phyloP scores from a whole-genome alignment of 345 rosid genomes.

The Eucalyptus cloeziana region DNA sequence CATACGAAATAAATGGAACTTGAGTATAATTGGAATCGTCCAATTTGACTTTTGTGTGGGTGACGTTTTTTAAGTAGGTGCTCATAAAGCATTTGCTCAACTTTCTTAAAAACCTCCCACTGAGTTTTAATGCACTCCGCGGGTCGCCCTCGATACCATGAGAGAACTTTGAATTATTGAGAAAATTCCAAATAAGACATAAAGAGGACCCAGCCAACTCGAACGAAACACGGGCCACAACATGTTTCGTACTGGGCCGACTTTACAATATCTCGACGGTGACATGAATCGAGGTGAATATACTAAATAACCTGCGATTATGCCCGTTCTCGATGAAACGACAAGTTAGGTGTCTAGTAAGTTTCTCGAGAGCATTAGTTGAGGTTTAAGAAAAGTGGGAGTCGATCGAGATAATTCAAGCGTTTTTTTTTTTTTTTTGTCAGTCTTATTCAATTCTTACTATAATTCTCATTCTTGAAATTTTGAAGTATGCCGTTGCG shows the following conservation, averaged over 20 bases:
- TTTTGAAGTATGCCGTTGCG: too few species aligned
- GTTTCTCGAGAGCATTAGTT: neutral
- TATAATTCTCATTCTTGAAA: too few species aligned
- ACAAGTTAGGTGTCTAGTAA: rapidly evolving
- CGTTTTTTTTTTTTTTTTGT: neutral
- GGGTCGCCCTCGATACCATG: neutral
- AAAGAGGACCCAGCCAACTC: neutral
- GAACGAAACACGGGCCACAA: neutral
- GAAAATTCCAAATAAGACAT: neutral
- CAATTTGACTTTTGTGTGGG: neutral
- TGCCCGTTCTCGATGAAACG: neutral
- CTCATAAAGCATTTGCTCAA: neutral
- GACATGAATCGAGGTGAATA: neutral
- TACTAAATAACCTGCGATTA: too few species aligned
- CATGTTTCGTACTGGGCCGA: neutral
- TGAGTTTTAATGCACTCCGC: neutral
- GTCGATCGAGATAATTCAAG: neutral
- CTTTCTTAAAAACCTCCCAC: neutral
- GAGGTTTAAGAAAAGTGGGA: neutral
- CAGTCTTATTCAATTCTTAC: too few species aligned
- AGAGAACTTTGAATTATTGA: neutral
- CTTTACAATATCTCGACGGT: neutral
- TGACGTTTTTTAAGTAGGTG: neutral
- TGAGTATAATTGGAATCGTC: neutral
- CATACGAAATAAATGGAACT: rapidly evolving